Conservation (phyloP, 768 basidiomycete species). For the Podaxis mareebaensis region DNA sequence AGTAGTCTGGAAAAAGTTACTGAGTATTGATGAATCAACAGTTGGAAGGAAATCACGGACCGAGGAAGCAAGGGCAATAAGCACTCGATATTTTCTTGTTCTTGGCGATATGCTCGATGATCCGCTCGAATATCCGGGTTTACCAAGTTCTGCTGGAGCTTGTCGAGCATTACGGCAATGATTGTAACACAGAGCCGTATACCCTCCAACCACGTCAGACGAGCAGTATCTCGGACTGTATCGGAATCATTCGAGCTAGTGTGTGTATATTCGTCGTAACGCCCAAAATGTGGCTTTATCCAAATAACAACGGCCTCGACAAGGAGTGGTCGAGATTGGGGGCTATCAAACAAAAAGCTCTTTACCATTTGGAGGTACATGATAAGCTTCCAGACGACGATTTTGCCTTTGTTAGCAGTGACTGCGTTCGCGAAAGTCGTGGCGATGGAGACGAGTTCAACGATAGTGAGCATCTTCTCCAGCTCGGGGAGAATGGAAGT, state of each 20-base stretch:
- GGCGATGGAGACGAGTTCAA: conserved; percentile 85
- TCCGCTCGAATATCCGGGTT: conserved; percentile 64
- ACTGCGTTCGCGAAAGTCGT: conserved; percentile 88
- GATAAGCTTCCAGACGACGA: conserved; percentile 90
- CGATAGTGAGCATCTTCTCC: conserved; percentile 72
- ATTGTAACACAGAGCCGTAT: conserved; percentile 90
- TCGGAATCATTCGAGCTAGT: conserved; percentile 68
- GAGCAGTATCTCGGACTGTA: conserved; percentile 64
- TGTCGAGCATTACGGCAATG: conserved; percentile 86
- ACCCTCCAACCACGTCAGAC: conserved; percentile 86
- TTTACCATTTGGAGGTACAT: conserved; percentile 93
- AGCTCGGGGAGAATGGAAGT: conserved; percentile 89
- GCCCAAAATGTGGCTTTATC: conserved; percentile 95
- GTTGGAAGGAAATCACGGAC: conserved; percentile 39
- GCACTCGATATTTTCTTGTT: conserved; percentile 91
- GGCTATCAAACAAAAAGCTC: conserved; percentile 82
- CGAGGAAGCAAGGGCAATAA: conserved; percentile 81
- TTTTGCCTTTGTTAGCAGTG: conserved; percentile 76
- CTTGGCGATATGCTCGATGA: conserved; percentile 63
- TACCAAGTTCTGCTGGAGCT: conserved; percentile 78
- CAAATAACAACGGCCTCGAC: conserved; percentile 89
- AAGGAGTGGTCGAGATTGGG: conserved; percentile 73
- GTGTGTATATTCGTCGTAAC: conserved; percentile 80
- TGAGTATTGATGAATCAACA: not conserved
- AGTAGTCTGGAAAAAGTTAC: conserved; percentile 55